Conservation (phyloP, 2,329 filamentous ascomycete genomes). For the Hypoxylon sp. region DNA sequence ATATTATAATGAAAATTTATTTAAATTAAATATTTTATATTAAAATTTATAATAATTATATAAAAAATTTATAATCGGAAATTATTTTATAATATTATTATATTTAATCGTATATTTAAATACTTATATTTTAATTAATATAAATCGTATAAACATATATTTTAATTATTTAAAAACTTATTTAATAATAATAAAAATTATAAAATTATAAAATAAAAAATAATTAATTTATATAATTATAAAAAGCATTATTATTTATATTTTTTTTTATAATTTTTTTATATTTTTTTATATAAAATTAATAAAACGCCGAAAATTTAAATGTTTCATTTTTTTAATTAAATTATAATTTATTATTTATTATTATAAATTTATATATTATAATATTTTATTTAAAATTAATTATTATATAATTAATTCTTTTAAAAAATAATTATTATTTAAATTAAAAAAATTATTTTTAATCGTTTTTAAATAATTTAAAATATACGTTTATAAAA, state of each 20-base stretch:
- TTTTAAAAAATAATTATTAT: not conserved
- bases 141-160: not conserved
- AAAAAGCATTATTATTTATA: too few species aligned
- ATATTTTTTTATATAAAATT: too few species aligned
- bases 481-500: not conserved
- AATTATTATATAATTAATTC: not conserved
- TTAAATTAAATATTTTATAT: not conserved
- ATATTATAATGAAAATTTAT: not conserved
- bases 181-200: not conserved
- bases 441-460: not conserved
- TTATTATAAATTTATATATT: too few species aligned
- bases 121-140: not conserved
- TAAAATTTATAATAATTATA: not conserved
- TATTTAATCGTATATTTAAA: not conserved
- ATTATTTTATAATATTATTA: not conserved
- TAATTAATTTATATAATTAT: not conserved
- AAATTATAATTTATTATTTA: too few species aligned
- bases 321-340: too few species aligned
- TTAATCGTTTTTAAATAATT: conserved; percentile 1
- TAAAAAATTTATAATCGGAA: not conserved
- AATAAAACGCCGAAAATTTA: too few species aligned
- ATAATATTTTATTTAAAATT: too few species aligned
- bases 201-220: not conserved
- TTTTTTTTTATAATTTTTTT: not conserved
- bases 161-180: not conserved